These are phyloP conservation scores for Trypanosoma platydactyli DNA, from an alignment of 208 protist genomes.

Conservation along the genomic window DNA sequence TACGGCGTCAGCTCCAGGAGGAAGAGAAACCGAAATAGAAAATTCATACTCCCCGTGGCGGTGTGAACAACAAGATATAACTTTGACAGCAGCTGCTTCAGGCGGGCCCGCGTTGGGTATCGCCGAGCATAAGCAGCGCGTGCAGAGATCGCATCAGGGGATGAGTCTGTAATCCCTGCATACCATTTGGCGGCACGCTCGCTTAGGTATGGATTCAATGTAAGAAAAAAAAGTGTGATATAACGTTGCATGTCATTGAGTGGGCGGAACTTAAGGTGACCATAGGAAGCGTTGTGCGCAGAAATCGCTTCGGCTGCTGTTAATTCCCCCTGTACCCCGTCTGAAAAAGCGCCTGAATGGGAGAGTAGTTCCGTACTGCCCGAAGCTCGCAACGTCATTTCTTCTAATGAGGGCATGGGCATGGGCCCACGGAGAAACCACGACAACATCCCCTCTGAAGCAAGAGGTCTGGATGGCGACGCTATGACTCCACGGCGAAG, in stretches of 20 bases:
- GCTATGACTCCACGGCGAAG: conserved; percentile 38
- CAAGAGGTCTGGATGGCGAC: conserved; percentile 15
- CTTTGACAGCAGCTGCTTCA: conserved; percentile 41
- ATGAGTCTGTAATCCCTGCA: conserved; percentile 39
- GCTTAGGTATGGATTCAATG: conserved; percentile 64
- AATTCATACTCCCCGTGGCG: conserved; percentile 28
- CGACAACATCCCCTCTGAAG: conserved; percentile 31
- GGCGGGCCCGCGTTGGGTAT: conserved; percentile 38
- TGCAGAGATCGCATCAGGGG: conserved; percentile 47
- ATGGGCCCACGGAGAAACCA: conserved; percentile 51
- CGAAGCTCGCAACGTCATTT: conserved; percentile 38
- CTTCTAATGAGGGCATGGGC: conserved; percentile 50
- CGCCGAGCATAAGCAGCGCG: conserved; percentile 41
- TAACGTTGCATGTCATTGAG: conserved; percentile 39
- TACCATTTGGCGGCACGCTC: conserved; percentile 51
- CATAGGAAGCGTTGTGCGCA: conserved; percentile 55
- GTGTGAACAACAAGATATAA: conserved; percentile 60
- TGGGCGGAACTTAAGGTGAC: conserved; percentile 59
- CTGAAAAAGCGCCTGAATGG: background rate
- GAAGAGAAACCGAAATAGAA: conserved; percentile 62
- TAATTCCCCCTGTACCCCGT: conserved; percentile 26
- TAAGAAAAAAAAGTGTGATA: conserved; percentile 59
- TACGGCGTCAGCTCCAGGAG: conserved; percentile 75
- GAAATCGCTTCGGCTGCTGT: conserved; percentile 41
- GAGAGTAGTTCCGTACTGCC: background rate